Conservation (phyloP, 306 rosid species). For the Cucurbita moschata region DNA sequence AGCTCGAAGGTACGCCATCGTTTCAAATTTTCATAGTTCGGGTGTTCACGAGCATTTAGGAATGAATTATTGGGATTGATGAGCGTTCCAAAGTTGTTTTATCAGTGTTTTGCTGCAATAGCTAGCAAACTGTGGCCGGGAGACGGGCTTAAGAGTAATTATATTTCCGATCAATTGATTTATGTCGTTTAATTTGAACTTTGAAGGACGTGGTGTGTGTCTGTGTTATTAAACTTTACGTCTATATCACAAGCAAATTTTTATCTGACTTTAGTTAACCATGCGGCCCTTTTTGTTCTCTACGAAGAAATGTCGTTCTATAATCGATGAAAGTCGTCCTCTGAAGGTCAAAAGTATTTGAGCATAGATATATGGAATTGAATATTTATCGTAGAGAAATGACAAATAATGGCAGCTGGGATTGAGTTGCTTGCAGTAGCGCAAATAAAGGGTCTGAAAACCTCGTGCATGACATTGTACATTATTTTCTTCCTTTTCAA, state of each 20-base stretch:
- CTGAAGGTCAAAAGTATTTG: neutral
- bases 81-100: neutral
- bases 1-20: constrained; percentile 42
- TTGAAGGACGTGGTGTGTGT: neutral
- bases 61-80: neutral
- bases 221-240: neutral
- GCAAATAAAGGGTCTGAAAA: neutral
- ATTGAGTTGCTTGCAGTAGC: neutral
- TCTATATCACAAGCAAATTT: neutral
- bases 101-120: neutral
- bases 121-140: neutral
- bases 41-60: neutral
- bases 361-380: neutral
- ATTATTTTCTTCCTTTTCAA: neutral
- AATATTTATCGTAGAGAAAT: neutral
- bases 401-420: neutral
- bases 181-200: neutral
- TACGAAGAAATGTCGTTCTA: no score
- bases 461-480: neutral
- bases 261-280: neutral
- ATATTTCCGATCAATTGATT: neutral
- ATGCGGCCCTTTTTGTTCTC: neutral
- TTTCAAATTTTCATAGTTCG: neutral
- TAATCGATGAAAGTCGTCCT: neutral
- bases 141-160: neutral